A percentile compares a stretch with the other conserved stretches of the same genome.
Conservation (phyloP, 208 protist genomes). For the Trypanosoma rangeli region DNA sequence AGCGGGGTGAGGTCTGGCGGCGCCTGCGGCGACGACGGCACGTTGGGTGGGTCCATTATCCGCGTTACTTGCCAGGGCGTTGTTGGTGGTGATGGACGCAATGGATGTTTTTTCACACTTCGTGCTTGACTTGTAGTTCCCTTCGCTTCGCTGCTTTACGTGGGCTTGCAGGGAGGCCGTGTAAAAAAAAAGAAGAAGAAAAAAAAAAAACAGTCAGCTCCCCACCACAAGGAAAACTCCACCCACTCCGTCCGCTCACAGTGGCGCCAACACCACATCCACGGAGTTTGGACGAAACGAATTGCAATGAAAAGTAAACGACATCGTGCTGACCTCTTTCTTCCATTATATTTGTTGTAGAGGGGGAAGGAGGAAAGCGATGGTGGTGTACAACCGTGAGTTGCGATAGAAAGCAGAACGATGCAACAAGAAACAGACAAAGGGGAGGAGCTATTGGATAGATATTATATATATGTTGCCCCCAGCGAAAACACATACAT, state of each 20-base stretch:
- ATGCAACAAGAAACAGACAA: neutral
- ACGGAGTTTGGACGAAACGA: too few relatives aligned
- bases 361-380: too few relatives aligned
- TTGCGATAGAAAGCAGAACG: too few relatives aligned
- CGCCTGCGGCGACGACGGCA: conserved; percentile 74
- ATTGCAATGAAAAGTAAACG: too few relatives aligned
- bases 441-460: neutral
- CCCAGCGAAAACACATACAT: too few relatives aligned
- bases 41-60: conserved; percentile 65
- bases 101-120: neutral
- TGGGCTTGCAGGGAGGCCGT: neutral
- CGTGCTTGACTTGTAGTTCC: neutral
- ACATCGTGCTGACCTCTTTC: too few relatives aligned
- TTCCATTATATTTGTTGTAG: too few relatives aligned
- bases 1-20: conserved; percentile 39
- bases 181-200: conserved; percentile 8
- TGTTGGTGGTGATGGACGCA: neutral
- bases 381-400: too few relatives aligned
- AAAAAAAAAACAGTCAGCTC: conserved; percentile 9
- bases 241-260: neutral
- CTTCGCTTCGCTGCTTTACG: neutral
- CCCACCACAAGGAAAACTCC: neutral
- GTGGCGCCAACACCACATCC: too few relatives aligned
- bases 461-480: too few relatives aligned
- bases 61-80: neutral